Base-by-base conservation (phyloP, 139 green algal genomes). In the Chlorella ohadii region DNA sequence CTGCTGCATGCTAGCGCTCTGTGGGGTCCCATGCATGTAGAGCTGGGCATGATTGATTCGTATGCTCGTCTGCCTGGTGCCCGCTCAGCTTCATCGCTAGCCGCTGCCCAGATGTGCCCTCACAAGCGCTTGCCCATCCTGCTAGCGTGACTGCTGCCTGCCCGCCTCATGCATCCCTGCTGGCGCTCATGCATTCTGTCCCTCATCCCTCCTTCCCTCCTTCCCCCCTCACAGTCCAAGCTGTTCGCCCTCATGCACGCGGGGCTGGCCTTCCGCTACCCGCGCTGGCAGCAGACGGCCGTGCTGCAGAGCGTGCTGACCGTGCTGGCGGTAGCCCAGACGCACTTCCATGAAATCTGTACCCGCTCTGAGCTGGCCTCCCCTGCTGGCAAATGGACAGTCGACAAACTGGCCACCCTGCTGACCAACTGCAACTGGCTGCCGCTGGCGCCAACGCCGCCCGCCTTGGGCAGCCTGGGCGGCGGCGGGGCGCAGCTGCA, bases 241-340 rank as follows among this genome's bases (percentile, higher is more conserved):
- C 57, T 82, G 2, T 82, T 82, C 61, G 76, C 76, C 13, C 59
- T 82, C 11, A 19, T 57, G 27, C 76, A 82, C 36, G n/a, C 76
- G 20, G 76, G 76, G 19, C 25, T 82, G 27, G 57, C 76, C 13
- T 82, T 82, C 59, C 76, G 76, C 76, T 82, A 72, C 59, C 27
- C 23, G 27, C 57, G 76, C 57, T 82, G 76, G 76, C 76, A 82
- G 59, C 57, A 71, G 59, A 82, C 76, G 25, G 76, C 76, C 0
- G 34, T 28, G 27, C 63, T 61, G 36, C 76, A 82, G 59, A 41
- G 59, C 15, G 27, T 56, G 0, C 34, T 71, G 25, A 19, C 56
- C 36, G 59, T 16, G 13, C 13, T 28, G 16, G 57, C 59, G 12
- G 76, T 63, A 12, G 56, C 57, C 4, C 76, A 72, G 56, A 38